A percentile compares a stretch with the other conserved stretches of the same genome.
phyloP scores from a whole-genome alignment of 129 eudicot genomes.

The Flaveria trinervia region DNA sequence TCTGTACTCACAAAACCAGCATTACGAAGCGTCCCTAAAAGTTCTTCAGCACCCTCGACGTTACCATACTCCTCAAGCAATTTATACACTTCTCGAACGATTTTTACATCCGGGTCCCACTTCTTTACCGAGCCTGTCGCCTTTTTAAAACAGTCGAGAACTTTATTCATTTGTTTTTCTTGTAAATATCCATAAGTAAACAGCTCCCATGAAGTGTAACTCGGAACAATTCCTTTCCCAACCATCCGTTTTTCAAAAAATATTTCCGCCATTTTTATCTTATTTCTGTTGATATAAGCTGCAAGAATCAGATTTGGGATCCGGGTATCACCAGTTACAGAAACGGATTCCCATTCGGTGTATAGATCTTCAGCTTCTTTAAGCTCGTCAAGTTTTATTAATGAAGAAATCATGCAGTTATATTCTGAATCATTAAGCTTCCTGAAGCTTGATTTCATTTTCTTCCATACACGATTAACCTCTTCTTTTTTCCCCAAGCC shows the following conservation, averaged over 20 bases:
- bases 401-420: constrained; percentile 70
- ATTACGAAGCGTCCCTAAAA: constrained; percentile 49
- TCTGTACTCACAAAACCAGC: constrained; percentile 65
- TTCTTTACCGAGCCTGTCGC: constrained; percentile 67
- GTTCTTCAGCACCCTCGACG: constrained; percentile 67
- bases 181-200: constrained; percentile 73
- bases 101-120: constrained; percentile 71
- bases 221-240: constrained; percentile 52
- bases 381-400: constrained; percentile 59
- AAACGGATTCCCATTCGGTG: constrained; percentile 82
- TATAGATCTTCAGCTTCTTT: constrained; percentile 69
- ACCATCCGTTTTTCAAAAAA: constrained; percentile 62
- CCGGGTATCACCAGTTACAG: constrained; percentile 67
- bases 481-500: constrained; percentile 54
- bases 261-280: constrained; percentile 54
- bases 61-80: constrained; percentile 58
- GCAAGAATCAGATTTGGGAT: constrained; percentile 80
- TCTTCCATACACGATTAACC: constrained; percentile 68
- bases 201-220: constrained; percentile 93
- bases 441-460: constrained; percentile 61
- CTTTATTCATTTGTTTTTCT: constrained; percentile 45
- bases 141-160: constrained; percentile 63
- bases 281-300: constrained; percentile 52
- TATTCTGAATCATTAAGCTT: constrained; percentile 82
- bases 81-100: constrained; percentile 50